Evolutionary conservation across 768 basidiomycete species (phyloP).

Genomic region (Amanita fuliginea): DNA sequence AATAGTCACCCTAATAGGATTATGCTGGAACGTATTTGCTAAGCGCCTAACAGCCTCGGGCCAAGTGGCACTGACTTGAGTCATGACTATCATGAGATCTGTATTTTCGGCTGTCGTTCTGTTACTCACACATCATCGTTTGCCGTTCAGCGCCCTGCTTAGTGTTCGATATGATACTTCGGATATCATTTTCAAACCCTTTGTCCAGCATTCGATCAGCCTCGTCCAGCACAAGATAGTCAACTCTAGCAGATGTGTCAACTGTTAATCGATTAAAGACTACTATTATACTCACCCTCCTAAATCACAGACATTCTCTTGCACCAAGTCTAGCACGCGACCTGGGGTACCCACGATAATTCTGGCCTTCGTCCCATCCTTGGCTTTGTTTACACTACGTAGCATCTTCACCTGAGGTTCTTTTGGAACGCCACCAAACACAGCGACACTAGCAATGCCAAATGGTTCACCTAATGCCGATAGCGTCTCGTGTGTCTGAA

Average conservation of each 20-base stretch:
- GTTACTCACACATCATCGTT: conserved; percentile 83
- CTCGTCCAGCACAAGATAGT: conserved; percentile 92
- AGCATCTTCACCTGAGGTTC: conserved; percentile 67
- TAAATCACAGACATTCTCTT: conserved; percentile 78
- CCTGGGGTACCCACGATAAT: conserved; percentile 96
- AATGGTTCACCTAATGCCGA: conserved; percentile 61
- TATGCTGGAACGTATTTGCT: conserved; percentile 76
- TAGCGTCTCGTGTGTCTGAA: conserved; percentile 88
- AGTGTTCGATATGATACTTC: conserved; percentile 72
- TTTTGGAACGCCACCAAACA: conserved; percentile 95
- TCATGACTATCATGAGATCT: conserved; percentile 1
- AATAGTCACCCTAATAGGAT: conserved; percentile 86
- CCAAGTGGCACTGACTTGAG: conserved; percentile 99
- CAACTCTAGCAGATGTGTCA: conserved; percentile 39
- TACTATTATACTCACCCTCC: conserved; percentile 39
- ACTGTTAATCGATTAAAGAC: not conserved
- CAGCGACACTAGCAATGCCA: conserved; percentile 71
- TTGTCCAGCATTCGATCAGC: conserved; percentile 94
- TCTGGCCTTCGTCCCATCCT: conserved; percentile 40
- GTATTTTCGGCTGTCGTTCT: not conserved
- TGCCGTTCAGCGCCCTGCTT: conserved; percentile 64
- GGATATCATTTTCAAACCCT: conserved; percentile 97
- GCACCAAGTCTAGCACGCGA: conserved; percentile 82
- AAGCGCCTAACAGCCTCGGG: conserved; percentile 87
- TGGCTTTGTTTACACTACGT: conserved; percentile 36